Evolutionary conservation across 148 eudicot genomes (phyloP), one percentile per base, ranked within the genome.

Genomic region (Silene uniflora): DNA sequence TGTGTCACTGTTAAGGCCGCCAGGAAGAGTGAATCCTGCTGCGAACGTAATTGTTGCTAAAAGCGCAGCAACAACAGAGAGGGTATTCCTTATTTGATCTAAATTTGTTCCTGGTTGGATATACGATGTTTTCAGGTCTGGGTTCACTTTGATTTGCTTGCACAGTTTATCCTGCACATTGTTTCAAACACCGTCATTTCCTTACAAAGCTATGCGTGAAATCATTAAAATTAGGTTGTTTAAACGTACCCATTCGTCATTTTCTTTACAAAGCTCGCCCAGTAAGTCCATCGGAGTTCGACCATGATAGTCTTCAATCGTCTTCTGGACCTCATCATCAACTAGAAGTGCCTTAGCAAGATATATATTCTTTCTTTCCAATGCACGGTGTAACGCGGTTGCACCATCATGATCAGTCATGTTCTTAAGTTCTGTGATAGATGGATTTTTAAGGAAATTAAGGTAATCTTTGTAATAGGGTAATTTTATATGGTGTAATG

Each of bases 41-140:
- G 82, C 82, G 27, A 74, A 79, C 11, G 82, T 79, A 16, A 79
- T 74, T 70, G 82, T 79, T 5, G 68, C 55, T 39, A 79, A 68
- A 3, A 79, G 77, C 2, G 77, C 74, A 17, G 82, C 77, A 13
- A 62, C 74, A n/a, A 79, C 77, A 0, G 76, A 75, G 5, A 81
- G 35, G 17, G 70, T 78, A 6, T 44, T 16, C 69, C 77, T n/a
- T 6, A 78, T 11, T 42, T 74, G 71, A 5, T 18, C 75, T 27
- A 74, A n/a, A 17, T 74, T 44, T 0, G 39, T 58, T 10, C 16
- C 32, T 2, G 17, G 11, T 21, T 54, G 67, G 35, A 73, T 1
- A 12, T 65, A 78, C 65, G 67, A 16, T 22, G 66, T 39, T 66
- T n/a, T 73, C 22, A 59, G n/a, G 12, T 18, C 0, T 18, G 76